phyloP scores from a whole-genome alignment of 2,329 filamentous ascomycete species.

The Colletotrichum shisoi region DNA sequence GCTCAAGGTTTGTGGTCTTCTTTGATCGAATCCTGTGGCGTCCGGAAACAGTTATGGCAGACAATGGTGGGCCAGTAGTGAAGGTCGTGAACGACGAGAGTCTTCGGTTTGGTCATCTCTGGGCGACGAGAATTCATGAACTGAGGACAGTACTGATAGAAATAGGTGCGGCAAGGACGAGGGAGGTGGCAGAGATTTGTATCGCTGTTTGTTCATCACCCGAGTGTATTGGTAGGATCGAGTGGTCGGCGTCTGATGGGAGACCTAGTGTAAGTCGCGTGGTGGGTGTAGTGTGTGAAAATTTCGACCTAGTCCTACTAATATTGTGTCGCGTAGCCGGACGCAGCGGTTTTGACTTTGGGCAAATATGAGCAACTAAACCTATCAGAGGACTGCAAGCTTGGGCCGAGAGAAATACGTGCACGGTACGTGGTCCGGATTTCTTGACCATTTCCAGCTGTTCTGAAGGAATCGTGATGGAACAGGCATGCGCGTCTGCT shows the following conservation, averaged over 20 bases:
- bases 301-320: slow-evolving; percentile 6
- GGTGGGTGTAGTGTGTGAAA: not conserved
- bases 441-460: not conserved
- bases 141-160: not conserved
- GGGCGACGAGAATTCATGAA: not conserved
- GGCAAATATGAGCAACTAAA: slow-evolving; percentile 19
- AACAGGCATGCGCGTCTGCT: not conserved
- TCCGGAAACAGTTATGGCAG: not conserved
- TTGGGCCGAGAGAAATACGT: not conserved
- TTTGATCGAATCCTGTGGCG: not conserved
- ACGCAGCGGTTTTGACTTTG: slow-evolving; percentile 14
- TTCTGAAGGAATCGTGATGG: not conserved
- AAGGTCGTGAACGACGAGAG: not conserved
- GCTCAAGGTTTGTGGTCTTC: slow-evolving; percentile 4
- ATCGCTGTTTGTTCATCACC: not conserved
- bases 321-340: not conserved
- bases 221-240: not conserved
- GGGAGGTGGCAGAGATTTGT: not conserved
- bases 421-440: not conserved
- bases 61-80: not conserved
- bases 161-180: not conserved
- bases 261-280: not conserved
- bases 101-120: not conserved
- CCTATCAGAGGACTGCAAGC: slow-evolving; percentile 1
- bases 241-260: slow-evolving; percentile 1